Base-by-base conservation (phyloP, 345 rosid species). In the Sisymbrium irio region DNA sequence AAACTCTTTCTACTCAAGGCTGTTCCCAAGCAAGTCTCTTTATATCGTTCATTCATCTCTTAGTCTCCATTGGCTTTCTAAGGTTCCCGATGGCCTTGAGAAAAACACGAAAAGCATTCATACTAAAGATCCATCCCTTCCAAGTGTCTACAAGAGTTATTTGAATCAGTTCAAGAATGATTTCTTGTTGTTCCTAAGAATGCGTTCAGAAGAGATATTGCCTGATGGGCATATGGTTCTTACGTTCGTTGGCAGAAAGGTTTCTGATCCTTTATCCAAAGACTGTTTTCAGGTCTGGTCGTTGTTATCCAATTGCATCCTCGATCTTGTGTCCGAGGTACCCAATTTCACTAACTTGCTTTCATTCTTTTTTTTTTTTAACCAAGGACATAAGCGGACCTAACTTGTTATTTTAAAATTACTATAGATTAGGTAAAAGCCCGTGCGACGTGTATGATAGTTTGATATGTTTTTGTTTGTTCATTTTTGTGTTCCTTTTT, bases 1-100 rank as follows among this genome's bases (percentile, higher is more conserved):
- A 0, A 81, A 85, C 15, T 77, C 81, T 14, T 83, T 85, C 37
- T 76, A 83, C 7, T 71, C 65, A n/a, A 85, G 81, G 67, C 80
- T 87, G 4, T 79, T 85, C 17, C 73, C 80, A 9, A 22, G 42
- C 4, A 67, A 32, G 3, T 57, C 51, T 22, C 59, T 77, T 7
- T 82, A 83, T 60, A 65, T 79, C 50, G 46, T 66, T 13, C 74
- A 66, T 30, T 79, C 83, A 46, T 73, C 83, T 25, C 67, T 42
- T 22, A 74, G 83, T 56, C 10, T 84, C 28, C 80, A 79, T 40
- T 81, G 74, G 76, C 77, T 75, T 14, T 81, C 83, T 15, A 49
- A 59, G 75, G 82, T 75, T 15, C 74, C 46, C 7, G 64, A 59
- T 6, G 46, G 46, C 10, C 10, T 37, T 14, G 69, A 65, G 54